Conservation (phyloP, 345 rosid species). For the Ceriops decandra region DNA sequence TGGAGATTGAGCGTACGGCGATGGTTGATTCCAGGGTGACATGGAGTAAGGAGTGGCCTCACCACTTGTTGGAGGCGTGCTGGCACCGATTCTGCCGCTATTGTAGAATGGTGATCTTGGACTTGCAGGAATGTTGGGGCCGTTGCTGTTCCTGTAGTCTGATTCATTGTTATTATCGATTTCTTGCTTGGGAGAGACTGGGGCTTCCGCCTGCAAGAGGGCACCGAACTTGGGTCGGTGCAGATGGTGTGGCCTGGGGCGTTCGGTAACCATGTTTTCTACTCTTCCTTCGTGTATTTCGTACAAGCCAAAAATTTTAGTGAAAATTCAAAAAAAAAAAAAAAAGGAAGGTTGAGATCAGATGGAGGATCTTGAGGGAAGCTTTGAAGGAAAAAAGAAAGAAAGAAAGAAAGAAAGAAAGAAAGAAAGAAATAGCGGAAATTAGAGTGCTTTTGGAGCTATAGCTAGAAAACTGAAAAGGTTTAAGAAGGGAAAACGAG, state of each 20-base stretch:
- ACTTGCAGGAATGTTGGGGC: constrained; percentile 21
- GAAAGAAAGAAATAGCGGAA: not conserved
- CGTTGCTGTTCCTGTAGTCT: constrained; percentile 27
- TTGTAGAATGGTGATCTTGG: constrained; percentile 23
- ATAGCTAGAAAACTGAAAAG: constrained; percentile 10
- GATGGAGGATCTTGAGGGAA: not conserved
- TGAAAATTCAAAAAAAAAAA: not conserved
- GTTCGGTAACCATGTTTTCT: constrained; percentile 18
- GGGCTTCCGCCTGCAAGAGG: constrained; percentile 49
- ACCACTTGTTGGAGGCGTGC: constrained; percentile 42
- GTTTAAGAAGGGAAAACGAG: constrained; percentile 3
- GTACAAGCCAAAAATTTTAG: not conserved
- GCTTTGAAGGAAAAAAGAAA: not conserved
- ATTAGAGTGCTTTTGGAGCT: not conserved
- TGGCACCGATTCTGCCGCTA: not conserved
- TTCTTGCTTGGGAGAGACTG: constrained; percentile 17
- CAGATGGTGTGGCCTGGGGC: constrained; percentile 17
- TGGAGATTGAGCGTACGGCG: constrained; percentile 63
- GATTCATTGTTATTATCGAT: constrained; percentile 19
- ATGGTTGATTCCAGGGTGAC: constrained; percentile 55
- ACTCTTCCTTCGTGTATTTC: constrained; percentile 31
- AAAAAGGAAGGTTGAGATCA: not conserved
- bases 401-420: not conserved
- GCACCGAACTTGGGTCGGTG: constrained; percentile 55
- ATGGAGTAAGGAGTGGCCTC: constrained; percentile 50